Conservation (phyloP, 768 basidiomycete species). For the Mycena venus region DNA sequence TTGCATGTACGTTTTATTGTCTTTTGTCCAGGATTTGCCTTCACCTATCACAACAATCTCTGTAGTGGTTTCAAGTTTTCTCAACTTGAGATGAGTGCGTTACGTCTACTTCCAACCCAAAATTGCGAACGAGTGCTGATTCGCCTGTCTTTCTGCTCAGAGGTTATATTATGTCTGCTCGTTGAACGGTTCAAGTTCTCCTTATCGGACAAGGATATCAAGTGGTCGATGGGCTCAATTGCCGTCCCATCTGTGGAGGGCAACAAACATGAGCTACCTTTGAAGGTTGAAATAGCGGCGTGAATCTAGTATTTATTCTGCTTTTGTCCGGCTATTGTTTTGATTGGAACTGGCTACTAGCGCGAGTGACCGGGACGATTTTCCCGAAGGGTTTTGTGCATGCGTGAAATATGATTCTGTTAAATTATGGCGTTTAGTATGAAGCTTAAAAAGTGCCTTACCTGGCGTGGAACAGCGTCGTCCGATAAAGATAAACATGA, state of each 20-base stretch:
- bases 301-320: neutral
- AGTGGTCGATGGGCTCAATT: conserved; percentile 47
- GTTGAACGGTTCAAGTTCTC: conserved; percentile 46
- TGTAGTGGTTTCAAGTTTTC: conserved; percentile 57
- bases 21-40: neutral
- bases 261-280: conserved; percentile 27
- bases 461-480: too few relatives aligned
- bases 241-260: conserved; percentile 37
- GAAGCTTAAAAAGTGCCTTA: too few relatives aligned
- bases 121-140: neutral
- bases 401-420: too few relatives aligned
- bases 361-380: too few relatives aligned
- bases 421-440: too few relatives aligned
- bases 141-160: conserved; percentile 27
- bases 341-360: too few relatives aligned
- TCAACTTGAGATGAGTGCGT: conserved; percentile 33
- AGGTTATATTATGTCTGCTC: conserved; percentile 45
- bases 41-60: neutral
- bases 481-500: too few relatives aligned
- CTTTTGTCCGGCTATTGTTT: neutral
- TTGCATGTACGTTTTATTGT: conserved; percentile 47
- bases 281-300: conserved; percentile 17
- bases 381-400: too few relatives aligned
- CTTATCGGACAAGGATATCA: conserved; percentile 42
- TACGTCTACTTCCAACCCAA: neutral